These are phyloP conservation scores for Ophiostoma sp. DNA, from an alignment of 2,329 filamentous ascomycete genomes.

Conservation along the genomic window DNA sequence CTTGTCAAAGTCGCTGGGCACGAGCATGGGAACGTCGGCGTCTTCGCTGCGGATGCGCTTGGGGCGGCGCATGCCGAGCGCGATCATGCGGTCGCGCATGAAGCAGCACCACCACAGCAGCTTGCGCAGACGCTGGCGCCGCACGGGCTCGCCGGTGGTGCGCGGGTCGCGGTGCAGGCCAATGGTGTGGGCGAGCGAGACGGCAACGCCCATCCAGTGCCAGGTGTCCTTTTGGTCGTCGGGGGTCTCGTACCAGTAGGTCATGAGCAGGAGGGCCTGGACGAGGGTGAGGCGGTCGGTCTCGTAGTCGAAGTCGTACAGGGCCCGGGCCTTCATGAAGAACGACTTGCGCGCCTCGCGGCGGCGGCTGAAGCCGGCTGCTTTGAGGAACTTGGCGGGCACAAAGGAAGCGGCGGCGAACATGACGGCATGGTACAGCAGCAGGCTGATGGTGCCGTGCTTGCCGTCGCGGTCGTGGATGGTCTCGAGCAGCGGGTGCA, in stretches of 20 bases:
- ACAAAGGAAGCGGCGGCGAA: constrained; percentile 87
- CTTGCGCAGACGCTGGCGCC: constrained; percentile 81
- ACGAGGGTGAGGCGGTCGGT: constrained; percentile 82
- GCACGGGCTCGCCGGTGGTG: constrained; percentile 66
- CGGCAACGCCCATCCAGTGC: constrained; percentile 97
- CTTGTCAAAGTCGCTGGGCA: constrained; percentile 78
- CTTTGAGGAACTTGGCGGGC: constrained; percentile 67
- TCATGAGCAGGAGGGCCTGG: constrained; percentile 84
- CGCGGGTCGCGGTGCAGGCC: constrained; percentile 79
- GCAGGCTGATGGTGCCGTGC: constrained; percentile 68
- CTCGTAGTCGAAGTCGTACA: constrained; percentile 96
- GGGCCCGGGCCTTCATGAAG: constrained; percentile 79
- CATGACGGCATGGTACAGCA: constrained; percentile 92
- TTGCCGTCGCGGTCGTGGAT: constrained; percentile 63
- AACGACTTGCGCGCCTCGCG: constrained; percentile 82
- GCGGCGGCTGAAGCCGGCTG: constrained; percentile 70
- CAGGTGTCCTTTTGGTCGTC: constrained; percentile 97
- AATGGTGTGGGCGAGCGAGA: constrained; percentile 88
- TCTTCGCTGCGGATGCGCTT: constrained; percentile 90
- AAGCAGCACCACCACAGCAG: constrained; percentile 98
- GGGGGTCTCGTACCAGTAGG: constrained; percentile 95
- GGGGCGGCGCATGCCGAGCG: constrained; percentile 86
- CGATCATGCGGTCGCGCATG: constrained; percentile 88
- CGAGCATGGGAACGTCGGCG: constrained; percentile 88
- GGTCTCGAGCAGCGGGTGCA: constrained; percentile 53